Evolutionary conservation across 139 green algal species (phyloP).

Genomic region (Chlamydomonas schloesseri): DNA sequence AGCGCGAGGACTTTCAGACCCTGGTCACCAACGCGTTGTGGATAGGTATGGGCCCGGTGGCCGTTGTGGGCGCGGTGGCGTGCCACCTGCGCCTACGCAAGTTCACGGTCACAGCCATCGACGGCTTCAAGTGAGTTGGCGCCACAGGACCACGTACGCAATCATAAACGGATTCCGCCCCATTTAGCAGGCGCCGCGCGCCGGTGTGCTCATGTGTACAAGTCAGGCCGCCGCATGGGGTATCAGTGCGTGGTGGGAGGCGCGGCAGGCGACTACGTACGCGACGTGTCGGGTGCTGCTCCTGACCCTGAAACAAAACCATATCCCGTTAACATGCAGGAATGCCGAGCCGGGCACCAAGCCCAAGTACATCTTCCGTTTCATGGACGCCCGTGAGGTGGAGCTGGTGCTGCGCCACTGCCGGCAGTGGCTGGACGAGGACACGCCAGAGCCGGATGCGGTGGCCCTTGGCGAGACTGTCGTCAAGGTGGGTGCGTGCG

Average conservation of each 20-base stretch:
- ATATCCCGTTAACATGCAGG: no score
- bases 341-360: conserved; percentile 23
- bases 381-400: conserved; percentile 53
- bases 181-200: no score
- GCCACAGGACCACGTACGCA: no score
- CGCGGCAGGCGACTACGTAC: no score
- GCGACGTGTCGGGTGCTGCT: no score
- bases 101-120: background rate
- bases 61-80: background rate
- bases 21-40: conserved; percentile 10
- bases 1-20: background rate
- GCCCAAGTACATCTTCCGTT: conserved; percentile 45
- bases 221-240: no score
- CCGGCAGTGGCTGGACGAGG: conserved; percentile 13
- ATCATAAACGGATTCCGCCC: no score
- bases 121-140: conserved; percentile 11
- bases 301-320: no score
- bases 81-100: conserved; percentile 5
- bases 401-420: conserved; percentile 6
- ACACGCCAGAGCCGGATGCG: background rate
- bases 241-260: no score
- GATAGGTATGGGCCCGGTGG: background rate
- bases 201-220: no score
- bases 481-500: conserved; percentile 1
- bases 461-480: background rate